These are phyloP conservation scores for Mycena epipterygia DNA, from an alignment of 768 basidiomycete genomes.

Conservation along the genomic window DNA sequence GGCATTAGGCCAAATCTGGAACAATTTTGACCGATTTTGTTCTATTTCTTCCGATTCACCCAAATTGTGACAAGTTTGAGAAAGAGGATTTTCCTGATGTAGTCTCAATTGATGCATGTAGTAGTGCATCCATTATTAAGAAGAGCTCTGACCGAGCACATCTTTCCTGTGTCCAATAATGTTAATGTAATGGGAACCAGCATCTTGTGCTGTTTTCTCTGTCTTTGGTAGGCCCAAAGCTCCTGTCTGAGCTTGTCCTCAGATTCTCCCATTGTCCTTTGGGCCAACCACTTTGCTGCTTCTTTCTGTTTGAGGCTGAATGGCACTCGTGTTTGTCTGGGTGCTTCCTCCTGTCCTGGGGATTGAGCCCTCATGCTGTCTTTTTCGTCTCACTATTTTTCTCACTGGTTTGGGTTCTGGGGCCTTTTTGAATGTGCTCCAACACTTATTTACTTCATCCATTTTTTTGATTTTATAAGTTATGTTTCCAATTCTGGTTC, in stretches of 20 bases:
- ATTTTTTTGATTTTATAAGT: neutral
- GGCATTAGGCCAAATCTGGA: too few species aligned
- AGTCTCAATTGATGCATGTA: too few species aligned
- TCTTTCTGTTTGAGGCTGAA: neutral
- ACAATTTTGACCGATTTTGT: too few species aligned
- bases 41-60: too few species aligned
- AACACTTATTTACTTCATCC: neutral
- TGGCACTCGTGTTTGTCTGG: neutral
- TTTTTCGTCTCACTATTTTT: conserved; percentile 4
- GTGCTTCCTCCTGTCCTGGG: neutral
- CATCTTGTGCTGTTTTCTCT: neutral
- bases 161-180: neutral
- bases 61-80: too few species aligned
- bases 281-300: neutral
- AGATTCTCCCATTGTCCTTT: neutral
- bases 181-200: neutral
- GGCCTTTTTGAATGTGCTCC: conserved; percentile 8
- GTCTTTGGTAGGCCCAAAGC: neutral
- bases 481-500: neutral
- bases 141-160: neutral
- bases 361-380: conserved; percentile 1
- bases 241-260: neutral
- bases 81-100: too few species aligned
- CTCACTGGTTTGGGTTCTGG: conserved; percentile 18
- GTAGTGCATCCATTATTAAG: too few species aligned